Evolutionary conservation across 257 asterid genomes (phyloP).

Genomic region (Solanum raphanifolium): DNA sequence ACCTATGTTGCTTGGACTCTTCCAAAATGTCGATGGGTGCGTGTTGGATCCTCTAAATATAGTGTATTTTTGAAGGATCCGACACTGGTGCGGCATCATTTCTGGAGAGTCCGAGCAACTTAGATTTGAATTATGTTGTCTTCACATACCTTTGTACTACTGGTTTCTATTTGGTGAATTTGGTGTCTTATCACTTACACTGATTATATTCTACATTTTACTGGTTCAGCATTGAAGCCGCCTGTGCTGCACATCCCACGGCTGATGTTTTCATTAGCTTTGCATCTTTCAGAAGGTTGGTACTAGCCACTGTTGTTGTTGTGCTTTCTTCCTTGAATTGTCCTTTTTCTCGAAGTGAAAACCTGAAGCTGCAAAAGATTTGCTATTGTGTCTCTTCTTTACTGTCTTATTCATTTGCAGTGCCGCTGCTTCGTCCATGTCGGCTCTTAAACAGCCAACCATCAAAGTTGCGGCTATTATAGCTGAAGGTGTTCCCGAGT

Average conservation of each 20-base stretch:
- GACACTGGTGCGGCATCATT: no score
- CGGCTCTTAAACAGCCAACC: slow-evolving; percentile 97
- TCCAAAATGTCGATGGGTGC: no score
- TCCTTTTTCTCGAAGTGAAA: background rate
- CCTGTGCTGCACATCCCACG: slow-evolving; percentile 90
- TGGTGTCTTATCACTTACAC: background rate
- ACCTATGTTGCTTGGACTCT: no score
- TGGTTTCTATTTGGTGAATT: background rate
- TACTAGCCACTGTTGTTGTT: background rate
- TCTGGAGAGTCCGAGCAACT: no score
- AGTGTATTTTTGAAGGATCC: no score
- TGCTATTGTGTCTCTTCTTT: background rate
- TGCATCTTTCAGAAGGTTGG: slow-evolving; percentile 94
- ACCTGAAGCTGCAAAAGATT: background rate
- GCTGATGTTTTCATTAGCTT: slow-evolving; percentile 98
- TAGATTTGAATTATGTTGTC: background rate
- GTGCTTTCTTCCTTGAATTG: background rate
- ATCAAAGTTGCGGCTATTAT: slow-evolving; percentile 89
- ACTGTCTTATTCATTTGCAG: slow-evolving; percentile 31
- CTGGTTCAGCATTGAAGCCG: slow-evolving; percentile 68
- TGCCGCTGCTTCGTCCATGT: slow-evolving; percentile 97
- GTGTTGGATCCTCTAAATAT: no score
- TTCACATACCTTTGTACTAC: background rate
- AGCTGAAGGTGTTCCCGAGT: slow-evolving; percentile 99
- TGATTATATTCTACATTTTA: background rate